phyloP scores from a whole-genome alignment of 495 filamentous ascomycete species.

The Daldinia loculata region DNA sequence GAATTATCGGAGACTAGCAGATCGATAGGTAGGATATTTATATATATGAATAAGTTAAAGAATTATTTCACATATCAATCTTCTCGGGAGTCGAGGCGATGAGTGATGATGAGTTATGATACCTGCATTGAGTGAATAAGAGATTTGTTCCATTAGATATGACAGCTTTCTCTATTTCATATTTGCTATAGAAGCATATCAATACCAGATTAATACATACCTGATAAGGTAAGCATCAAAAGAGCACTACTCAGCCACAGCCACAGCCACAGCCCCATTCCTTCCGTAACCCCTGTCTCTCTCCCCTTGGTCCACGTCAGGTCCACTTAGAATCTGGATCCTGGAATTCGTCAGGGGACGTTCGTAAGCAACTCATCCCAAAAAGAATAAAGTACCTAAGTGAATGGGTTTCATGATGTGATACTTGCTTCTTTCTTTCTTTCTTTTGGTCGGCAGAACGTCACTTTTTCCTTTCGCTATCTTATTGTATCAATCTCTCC shows the following conservation, averaged over 20 bases:
- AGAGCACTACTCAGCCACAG: neutral
- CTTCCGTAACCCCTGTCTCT: neutral
- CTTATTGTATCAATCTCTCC: neutral
- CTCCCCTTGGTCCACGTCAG: constrained; percentile 6
- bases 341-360: constrained; percentile 2
- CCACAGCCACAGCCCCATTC: constrained; percentile 13
- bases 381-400: constrained; percentile 8
- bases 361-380: neutral
- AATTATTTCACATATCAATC: neutral
- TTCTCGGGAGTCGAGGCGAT: neutral
- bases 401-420: constrained; percentile 38
- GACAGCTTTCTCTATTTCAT: neutral
- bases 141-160: neutral
- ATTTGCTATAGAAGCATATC: neutral
- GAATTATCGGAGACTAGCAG: neutral
- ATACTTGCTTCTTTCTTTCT: constrained; percentile 21
- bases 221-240: neutral
- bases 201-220: neutral
- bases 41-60: neutral
- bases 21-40: neutral
- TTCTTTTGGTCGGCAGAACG: constrained; percentile 11
- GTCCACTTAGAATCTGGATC: neutral
- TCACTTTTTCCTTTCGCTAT: constrained; percentile 13
- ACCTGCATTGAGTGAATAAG: neutral
- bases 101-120: too few species aligned